phyloP scores from a whole-genome alignment of 2,329 filamentous ascomycete genomes.

The Paraphoma sp. region DNA sequence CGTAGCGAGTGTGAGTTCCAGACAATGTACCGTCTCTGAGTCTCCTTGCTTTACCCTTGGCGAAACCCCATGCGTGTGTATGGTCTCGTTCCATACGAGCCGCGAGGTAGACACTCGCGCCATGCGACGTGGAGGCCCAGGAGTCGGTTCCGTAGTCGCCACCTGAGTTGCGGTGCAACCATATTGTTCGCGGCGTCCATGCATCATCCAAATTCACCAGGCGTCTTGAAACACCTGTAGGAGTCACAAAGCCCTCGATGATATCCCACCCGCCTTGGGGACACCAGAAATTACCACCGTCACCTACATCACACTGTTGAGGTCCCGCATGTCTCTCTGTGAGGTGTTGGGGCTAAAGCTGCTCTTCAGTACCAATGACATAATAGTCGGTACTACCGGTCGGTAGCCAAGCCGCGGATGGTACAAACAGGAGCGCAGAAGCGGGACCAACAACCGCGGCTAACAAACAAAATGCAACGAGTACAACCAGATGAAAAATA shows the following conservation, averaged over 20 bases:
- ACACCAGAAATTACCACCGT: conserved; percentile 1
- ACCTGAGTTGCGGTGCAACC: conserved; percentile 2
- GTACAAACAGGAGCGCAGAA: conserved; percentile 8
- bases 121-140: conserved; percentile 1
- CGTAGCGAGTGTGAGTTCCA: not conserved
- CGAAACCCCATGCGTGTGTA: conserved; percentile 1
- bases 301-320: not conserved
- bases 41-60: not conserved
- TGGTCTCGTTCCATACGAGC: not conserved
- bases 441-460: conserved; percentile 3
- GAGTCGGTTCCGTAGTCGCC: not conserved
- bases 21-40: not conserved
- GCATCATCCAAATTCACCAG: not conserved
- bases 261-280: conserved; percentile 2
- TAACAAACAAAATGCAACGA: conserved; percentile 1
- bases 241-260: conserved; percentile 1
- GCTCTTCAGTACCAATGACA: not conserved
- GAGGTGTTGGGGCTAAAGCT: conserved; percentile 3
- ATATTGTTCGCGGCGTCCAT: conserved; percentile 3
- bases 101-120: conserved; percentile 2
- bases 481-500: not conserved
- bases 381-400: conserved; percentile 1
- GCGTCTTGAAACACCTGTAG: not conserved
- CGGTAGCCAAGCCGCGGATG: conserved; percentile 1
- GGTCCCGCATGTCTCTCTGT: not conserved